Base-by-base conservation (phyloP, 371 early-diverging fungal species). In the Apophysomyces elegans region DNA sequence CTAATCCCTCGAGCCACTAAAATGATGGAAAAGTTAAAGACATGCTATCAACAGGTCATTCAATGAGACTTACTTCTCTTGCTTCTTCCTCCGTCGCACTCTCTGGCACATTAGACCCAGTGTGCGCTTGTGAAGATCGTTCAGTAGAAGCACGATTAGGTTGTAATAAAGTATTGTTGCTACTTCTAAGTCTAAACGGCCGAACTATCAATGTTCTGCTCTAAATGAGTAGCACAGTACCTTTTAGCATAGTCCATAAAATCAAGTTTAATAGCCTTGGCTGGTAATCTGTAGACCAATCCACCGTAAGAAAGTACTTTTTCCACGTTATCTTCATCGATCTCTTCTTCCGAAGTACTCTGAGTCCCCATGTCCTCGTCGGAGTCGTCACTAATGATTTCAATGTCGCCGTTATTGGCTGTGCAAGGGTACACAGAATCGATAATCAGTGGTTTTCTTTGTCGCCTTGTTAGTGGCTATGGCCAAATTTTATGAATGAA, bases 221-320 rank as follows among this genome's bases (percentile, higher is more conserved):
- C 0, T 26, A 26, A 26, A 2, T 26, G 32, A 26, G 32, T 26
- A 26, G 32, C 32, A 26, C 18, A 41, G 58, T 67, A 71, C 77
- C 60, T 73, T 69, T 58, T 66, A 2, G 70, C 67, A 59, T 71
- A 70, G 38, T 61, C 59, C 37, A 84, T 58, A 70, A 86, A 86
- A 58, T 79, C 69, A 35, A 75, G 65, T 54, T 81, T 79, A 46
- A 86, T 76, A 32, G 76, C 65, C 3, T 70, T 45, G 56, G 71
- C 77, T 26, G 86, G 85, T 8, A 86, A 56, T 58, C 76, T 69
- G 65, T 78, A 86, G 8, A 81, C 67, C 2, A 67, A 66, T 0
- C 74, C 73, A 36, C 56, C 64, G 63, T 70, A 71, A 58, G 61
- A 63, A 54, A 70, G 62, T 56, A 75, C 67, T 12, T 63, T 56